Evolutionary conservation across 768 basidiomycete genomes (phyloP).

Genomic region (Pleurotus djamor): DNA sequence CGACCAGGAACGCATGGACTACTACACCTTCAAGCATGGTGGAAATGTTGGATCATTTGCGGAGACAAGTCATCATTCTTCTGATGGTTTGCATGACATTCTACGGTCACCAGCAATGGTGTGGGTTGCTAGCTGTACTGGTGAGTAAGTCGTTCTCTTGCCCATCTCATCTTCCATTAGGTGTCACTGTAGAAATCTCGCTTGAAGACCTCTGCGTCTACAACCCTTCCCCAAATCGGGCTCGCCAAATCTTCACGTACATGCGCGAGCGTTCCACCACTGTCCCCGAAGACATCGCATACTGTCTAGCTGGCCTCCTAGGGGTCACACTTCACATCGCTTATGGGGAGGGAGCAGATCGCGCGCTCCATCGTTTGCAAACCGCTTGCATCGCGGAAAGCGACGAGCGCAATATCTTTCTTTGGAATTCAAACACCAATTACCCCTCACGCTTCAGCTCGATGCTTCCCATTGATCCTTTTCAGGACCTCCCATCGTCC

Average conservation of each 20-base stretch:
- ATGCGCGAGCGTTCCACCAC: neutral
- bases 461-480: neutral
- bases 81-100: too few species aligned
- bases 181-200: neutral
- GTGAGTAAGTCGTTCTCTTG: too few species aligned
- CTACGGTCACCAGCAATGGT: too few species aligned
- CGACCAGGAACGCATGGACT: too few species aligned
- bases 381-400: neutral
- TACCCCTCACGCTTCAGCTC: neutral
- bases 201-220: neutral
- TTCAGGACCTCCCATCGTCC: too few species aligned
- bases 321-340: neutral
- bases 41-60: too few species aligned
- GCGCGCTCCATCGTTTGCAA: neutral
- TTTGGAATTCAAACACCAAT: neutral
- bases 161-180: too few species aligned
- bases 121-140: too few species aligned
- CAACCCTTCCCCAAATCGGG: neutral
- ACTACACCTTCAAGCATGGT: too few species aligned
- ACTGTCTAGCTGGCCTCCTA: neutral
- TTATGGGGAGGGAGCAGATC: neutral
- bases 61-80: too few species aligned
- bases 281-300: neutral
- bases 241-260: neutral
- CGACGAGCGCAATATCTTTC: neutral